Base-by-base conservation (phyloP, 2,329 filamentous ascomycete genomes). In the Dothistroma pini region DNA sequence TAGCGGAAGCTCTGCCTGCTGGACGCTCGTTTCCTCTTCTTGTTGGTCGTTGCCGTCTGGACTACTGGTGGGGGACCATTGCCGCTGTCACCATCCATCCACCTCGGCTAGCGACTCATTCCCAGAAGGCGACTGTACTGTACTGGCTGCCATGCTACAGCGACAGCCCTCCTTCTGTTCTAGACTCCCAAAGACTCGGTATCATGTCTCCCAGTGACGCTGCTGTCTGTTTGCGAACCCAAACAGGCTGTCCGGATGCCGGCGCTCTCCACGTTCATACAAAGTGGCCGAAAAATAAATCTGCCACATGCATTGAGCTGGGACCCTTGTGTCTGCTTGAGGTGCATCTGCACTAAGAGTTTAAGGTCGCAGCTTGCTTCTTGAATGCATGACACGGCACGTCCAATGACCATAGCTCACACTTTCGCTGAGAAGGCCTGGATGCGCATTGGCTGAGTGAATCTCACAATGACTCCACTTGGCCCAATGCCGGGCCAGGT, bases 381-480 rank as follows among this genome's bases (percentile, higher is more conserved):
- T 58, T 35, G 55, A 48, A 25, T 51, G 25, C 47, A 56, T 14
- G 25, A 31, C 57, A 50, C 32, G 41, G 41, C 41, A 44, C 41
- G 41, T 44, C 16, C 4, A 44, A 19, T 21, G 58, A 25, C 48
- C 50, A 52, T 44, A 35, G 50, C n/a, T 49, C 38, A 25, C 57
- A 35, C 41, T 52, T 35, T 19, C 41, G 56, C 59, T 59, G 56
- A 57, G 62, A 52, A 58, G n/a, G 52, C 21, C 48, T 48, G 54
- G 5, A 32, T 41, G 48, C 54, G 59, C 22, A 66, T 65, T 67
- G 50, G 63, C 59, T 48, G 56, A 58, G 54, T 44, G 53, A 58
- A 65, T 65, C 63, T 64, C 22, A 57, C 29, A 62, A 62, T 65
- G 62, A 66, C 62, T 61, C 59, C 61, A 62, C 52, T 54, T 50